These are phyloP conservation scores for Colletotrichum plurivorum DNA, from an alignment of 2,329 filamentous ascomycete species.

Conservation along the genomic window DNA sequence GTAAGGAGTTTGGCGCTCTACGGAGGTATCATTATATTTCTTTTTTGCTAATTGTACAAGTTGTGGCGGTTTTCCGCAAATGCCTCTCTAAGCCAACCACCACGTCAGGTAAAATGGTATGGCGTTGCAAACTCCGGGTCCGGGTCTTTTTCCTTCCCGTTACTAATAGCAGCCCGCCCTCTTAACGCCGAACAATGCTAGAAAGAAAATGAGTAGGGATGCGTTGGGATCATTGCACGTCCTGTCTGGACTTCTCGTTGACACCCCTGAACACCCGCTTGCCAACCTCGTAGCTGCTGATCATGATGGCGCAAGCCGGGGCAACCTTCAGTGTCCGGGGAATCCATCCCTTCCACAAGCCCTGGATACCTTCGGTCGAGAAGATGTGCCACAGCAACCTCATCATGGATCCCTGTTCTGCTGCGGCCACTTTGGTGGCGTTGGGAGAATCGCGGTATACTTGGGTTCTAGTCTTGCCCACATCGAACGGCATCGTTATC, in stretches of 20 bases:
- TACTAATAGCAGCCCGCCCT: conserved; percentile 31
- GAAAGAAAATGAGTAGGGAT: conserved; percentile 20
- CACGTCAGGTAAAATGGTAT: conserved; percentile 15
- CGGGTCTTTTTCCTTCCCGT: conserved; percentile 7
- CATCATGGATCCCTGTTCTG: conserved; percentile 84
- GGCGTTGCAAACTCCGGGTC: conserved; percentile 34
- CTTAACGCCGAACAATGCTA: conserved; percentile 38
- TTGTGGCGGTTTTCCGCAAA: conserved; percentile 25
- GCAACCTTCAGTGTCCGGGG: conserved; percentile 94
- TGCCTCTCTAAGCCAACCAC: conserved; percentile 29
- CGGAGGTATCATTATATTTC: conserved; percentile 35
- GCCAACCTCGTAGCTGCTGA: conserved; percentile 95
- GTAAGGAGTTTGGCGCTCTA: conserved; percentile 2
- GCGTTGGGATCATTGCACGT: conserved; percentile 17
- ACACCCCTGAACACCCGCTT: conserved; percentile 87
- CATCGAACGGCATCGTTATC: conserved; percentile 94
- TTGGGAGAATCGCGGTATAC: conserved; percentile 75
- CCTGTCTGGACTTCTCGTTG: conserved; percentile 67
- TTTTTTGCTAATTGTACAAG: conserved; percentile 20
- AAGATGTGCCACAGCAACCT: conserved; percentile 93
- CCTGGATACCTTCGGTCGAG: conserved; percentile 82
- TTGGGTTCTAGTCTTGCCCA: conserved; percentile 96
- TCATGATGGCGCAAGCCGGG: conserved; percentile 98
- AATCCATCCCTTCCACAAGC: conserved; percentile 92
- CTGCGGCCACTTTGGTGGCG: conserved; percentile 59